A percentile compares a stretch with the other conserved stretches of the same genome.
Conservation (phyloP, 2,329 filamentous ascomycete species). For the Epichloe scottii region DNA sequence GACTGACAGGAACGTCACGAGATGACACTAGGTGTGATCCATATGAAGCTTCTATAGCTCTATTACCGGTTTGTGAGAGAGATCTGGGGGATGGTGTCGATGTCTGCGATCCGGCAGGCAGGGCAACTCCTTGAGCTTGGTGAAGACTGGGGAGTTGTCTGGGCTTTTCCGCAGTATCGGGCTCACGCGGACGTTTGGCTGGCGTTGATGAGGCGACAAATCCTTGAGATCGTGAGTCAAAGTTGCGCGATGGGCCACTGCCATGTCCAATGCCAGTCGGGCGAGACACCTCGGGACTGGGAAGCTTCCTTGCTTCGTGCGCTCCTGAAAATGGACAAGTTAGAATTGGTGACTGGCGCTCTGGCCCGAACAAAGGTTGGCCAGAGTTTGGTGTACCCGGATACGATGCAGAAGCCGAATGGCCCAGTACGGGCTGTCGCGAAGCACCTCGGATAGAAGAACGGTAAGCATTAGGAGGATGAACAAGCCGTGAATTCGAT, state of each 20-base stretch:
- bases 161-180: slow-evolving; percentile 14
- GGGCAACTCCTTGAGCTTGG: slow-evolving; percentile 13
- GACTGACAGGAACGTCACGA: slow-evolving; percentile 11
- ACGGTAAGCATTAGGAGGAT: slow-evolving; percentile 5
- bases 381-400: slow-evolving; percentile 16
- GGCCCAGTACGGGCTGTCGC: slow-evolving; percentile 15
- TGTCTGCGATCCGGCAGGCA: slow-evolving; percentile 9
- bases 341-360: slow-evolving; percentile 19
- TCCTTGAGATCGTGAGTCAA: slow-evolving; percentile 12
- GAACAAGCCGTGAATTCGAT: slow-evolving; percentile 1
- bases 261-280: slow-evolving; percentile 17
- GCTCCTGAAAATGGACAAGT: slow-evolving; percentile 20
- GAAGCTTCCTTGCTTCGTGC: slow-evolving; percentile 16
- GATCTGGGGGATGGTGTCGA: slow-evolving; percentile 19
- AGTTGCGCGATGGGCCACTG: slow-evolving; percentile 10
- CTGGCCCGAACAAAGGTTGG: slow-evolving; percentile 14
- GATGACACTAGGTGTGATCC: slow-evolving; percentile 12
- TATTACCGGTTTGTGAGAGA: slow-evolving; percentile 23
- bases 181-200: slow-evolving; percentile 21
- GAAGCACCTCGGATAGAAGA: slow-evolving; percentile 11
- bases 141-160: slow-evolving; percentile 16
- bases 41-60: slow-evolving; percentile 12
- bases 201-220: slow-evolving; percentile 14
- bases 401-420: slow-evolving; percentile 20
- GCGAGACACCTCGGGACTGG: slow-evolving; percentile 21